Percentiles rank a stretch among this genome's conserved stretches.
Evolutionary conservation across 192 early-diverging fungal species (phyloP).

Genomic region (Coemansia sp.): DNA sequence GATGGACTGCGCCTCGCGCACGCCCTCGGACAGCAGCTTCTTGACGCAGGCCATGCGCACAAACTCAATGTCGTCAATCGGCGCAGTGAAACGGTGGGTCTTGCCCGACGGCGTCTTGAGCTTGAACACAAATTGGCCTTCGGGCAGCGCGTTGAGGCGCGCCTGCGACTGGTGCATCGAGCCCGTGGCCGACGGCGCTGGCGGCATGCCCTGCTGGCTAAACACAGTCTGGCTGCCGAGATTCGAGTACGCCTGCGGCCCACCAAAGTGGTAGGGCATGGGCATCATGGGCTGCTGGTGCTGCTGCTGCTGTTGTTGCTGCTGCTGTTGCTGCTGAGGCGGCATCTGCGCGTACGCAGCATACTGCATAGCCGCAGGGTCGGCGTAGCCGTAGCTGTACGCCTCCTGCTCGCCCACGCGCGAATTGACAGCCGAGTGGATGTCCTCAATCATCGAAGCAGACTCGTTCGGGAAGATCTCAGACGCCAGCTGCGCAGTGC

Average conservation of each 20-base stretch:
- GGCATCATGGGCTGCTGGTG: conserved; percentile 46
- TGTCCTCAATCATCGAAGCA: conserved; percentile 55
- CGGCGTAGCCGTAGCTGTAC: conserved; percentile 26
- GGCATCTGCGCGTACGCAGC: conserved; percentile 24
- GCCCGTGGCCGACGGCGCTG: conserved; percentile 24
- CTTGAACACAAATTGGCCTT: conserved; percentile 65
- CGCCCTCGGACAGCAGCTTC: conserved; percentile 61
- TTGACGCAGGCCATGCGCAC: conserved; percentile 59
- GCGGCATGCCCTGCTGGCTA: conserved; percentile 39
- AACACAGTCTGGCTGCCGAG: conserved; percentile 50
- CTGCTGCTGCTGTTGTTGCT: conserved; percentile 29
- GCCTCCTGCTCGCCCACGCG: conserved; percentile 54
- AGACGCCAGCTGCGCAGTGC: conserved; percentile 37
- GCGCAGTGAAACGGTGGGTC: conserved; percentile 71
- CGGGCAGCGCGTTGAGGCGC: conserved; percentile 31
- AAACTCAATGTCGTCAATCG: conserved; percentile 51
- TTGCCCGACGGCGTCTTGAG: conserved; percentile 72
- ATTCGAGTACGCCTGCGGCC: conserved; percentile 44
- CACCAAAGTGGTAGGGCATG: conserved; percentile 35
- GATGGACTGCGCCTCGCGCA: conserved; percentile 44
- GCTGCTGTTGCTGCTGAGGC: conserved; percentile 28
- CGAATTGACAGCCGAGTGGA: conserved; percentile 55
- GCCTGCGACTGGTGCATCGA: conserved; percentile 49
- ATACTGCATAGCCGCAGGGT: conserved; percentile 35
- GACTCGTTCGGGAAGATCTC: conserved; percentile 56